Conservation (phyloP, 495 filamentous ascomycete species). For the Aspergillus hancockii region DNA sequence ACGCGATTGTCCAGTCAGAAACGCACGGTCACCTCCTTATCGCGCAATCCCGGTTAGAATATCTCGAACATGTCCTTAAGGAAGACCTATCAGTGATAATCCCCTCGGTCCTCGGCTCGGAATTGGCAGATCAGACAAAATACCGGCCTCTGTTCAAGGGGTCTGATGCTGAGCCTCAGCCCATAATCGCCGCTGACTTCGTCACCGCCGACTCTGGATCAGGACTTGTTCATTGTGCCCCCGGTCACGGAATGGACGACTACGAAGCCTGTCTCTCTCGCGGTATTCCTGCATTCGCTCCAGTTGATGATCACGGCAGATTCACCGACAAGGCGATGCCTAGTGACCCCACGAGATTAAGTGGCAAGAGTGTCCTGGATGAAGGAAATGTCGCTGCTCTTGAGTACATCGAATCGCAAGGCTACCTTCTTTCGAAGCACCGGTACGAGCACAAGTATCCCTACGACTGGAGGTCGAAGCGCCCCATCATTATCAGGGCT, state of each 20-base stretch:
- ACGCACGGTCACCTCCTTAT: slow-evolving; percentile 60
- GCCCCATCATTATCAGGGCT: slow-evolving; percentile 84
- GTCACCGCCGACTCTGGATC: slow-evolving; percentile 85
- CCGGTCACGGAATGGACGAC: slow-evolving; percentile 95
- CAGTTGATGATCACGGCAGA: slow-evolving; percentile 75
- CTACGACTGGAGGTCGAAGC: slow-evolving; percentile 95
- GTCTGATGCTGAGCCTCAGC: slow-evolving; percentile 53
- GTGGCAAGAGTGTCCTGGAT: slow-evolving; percentile 61
- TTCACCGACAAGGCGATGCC: slow-evolving; percentile 80
- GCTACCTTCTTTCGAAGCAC: slow-evolving; percentile 64
- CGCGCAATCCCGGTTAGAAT: slow-evolving; percentile 64
- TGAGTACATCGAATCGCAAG: slow-evolving; percentile 54
- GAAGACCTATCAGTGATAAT: slow-evolving; percentile 53
- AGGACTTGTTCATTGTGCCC: slow-evolving; percentile 89
- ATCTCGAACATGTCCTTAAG: slow-evolving; percentile 45
- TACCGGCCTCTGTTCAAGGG: slow-evolving; percentile 70
- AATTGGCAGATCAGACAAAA: slow-evolving; percentile 58
- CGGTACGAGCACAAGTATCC: slow-evolving; percentile 88
- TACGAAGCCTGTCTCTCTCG: slow-evolving; percentile 74
- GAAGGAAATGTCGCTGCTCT: slow-evolving; percentile 71
- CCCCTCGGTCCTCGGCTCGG: slow-evolving; percentile 60
- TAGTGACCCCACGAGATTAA: slow-evolving; percentile 56
- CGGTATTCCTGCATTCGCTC: slow-evolving; percentile 71
- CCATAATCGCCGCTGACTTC: slow-evolving; percentile 78
- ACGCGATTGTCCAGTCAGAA: slow-evolving; percentile 63